Evolutionary conservation across 2,329 filamentous ascomycete genomes (phyloP), one percentile per base, ranked within the genome.

Genomic region (Aureobasidium sp.): DNA sequence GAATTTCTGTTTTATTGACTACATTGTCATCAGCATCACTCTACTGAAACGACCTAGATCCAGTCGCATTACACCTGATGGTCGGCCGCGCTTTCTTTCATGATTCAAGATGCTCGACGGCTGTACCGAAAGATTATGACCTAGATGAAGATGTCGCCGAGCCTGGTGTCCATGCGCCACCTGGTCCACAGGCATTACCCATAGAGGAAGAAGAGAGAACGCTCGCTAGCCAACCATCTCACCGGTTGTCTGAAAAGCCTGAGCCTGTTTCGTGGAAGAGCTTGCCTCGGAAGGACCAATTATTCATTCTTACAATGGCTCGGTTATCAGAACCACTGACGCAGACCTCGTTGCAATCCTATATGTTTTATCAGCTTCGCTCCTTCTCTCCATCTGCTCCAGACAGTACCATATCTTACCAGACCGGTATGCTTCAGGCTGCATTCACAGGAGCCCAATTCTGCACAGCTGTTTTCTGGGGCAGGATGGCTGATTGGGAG

Each of bases 311-410:
- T 55, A 91, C 88, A 0, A 76, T 95, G 48, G 87, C 90, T 9
- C 85, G 92, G 32, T 78, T 96, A 26, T 90, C 88, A 12, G 92
- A 96, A 71, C 91, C 91, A 3, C 77, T 96, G 39, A 88, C 90
- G 0, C 89, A 94, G 70, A 92, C 89, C 0, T 90, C 86, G 13
- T 74, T 92, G 9, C 83, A 88, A 74, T 83, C 88, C 1, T 95
- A 95, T 74, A 86, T 95, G 79, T 95, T 90, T 75, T 95, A 93
- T 74, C 90, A 94, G 73, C 82, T 96, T n/a, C 86, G 85, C 67
- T 93, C 87, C 63, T 93, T 96, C 68, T 64, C 66, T 7, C 79
- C 79, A 2, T 79, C 75, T 26, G 72, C 81, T 24, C 76, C 82
- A 2, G 82, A 86, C 60, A 81, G 81, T 1, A 85, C 82, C 1